Percentiles rank a stretch among this genome's conserved stretches.
These are phyloP conservation scores for Lignosus rhinocerotis DNA, from an alignment of 1,284 basidiomycete genomes.

Conservation along the genomic window DNA sequence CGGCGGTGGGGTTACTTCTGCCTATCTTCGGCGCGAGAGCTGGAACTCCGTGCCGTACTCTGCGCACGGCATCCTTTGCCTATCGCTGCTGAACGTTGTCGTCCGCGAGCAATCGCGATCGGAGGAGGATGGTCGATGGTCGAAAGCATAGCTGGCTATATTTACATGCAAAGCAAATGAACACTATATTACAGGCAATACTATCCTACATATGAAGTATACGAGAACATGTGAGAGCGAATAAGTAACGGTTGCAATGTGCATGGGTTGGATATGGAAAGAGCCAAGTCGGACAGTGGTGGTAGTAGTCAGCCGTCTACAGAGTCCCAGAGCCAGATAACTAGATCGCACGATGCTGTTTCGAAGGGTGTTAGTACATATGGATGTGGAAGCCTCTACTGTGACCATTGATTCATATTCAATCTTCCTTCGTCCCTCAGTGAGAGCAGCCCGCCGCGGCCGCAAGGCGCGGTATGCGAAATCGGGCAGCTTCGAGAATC, in stretches of 20 bases:
- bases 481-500: neutral
- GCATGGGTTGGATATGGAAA: conserved; percentile 15
- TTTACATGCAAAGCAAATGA: conserved; percentile 23
- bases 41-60: conserved; percentile 13
- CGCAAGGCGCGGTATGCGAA: neutral
- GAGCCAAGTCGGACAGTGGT: conserved; percentile 7
- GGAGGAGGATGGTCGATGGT: neutral
- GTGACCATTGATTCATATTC: conserved; percentile 11
- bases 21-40: conserved; percentile 19
- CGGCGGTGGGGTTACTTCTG: conserved; percentile 20
- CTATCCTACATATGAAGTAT: conserved; percentile 30
- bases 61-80: neutral
- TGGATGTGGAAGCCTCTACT: conserved; percentile 24
- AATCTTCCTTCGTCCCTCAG: conserved; percentile 10
- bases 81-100: neutral
- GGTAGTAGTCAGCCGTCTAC: conserved; percentile 19
- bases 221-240: conserved; percentile 28
- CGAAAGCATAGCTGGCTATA: conserved; percentile 16
- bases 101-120: neutral
- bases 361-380: conserved; percentile 23
- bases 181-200: conserved; percentile 30
- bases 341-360: conserved; percentile 11
- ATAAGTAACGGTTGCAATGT: conserved; percentile 26
- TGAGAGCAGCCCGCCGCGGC: neutral
- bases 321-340: conserved; percentile 25